Evolutionary conservation across 2,329 filamentous ascomycete species (phyloP), one percentile per base, ranked within the genome.

Genomic region (Pestalotiopsis sp.): DNA sequence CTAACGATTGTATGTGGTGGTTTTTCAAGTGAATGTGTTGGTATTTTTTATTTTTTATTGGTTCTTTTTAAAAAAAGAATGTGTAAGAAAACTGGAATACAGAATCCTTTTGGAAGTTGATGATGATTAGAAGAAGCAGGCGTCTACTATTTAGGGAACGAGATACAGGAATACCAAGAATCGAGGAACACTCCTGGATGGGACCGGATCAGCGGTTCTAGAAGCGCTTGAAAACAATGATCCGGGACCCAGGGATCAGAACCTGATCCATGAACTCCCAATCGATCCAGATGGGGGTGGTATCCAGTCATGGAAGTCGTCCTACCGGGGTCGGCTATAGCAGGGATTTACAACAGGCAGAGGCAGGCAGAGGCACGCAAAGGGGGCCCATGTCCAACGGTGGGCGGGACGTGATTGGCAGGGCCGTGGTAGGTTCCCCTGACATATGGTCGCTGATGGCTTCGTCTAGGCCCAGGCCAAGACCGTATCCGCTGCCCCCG

Each of bases 151-250:
- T 49, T 40, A 61, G n/a, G 31, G 40, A 27, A 38, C 56, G 41
- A 65, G 20, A 65, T 41, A 25, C 58, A 69, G 20, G 45, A 62
- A 58, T 36, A 41, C 23, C 38, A 57, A 66, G 20, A 66, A 38
- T 23, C 27, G 36, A 49, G 31, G 66, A 64, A 61, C 66, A 56
- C 31, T 31, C 62, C 31, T 41, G 67, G 14, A 66, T 31, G n/a
- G 31, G 49, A 57, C 65, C 38, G 58, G 71, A 72, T 73, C 72
- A 71, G 67, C 70, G 7, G 63, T 72, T 73, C 72, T 72, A 72
- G 70, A 73, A 71, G 65, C 68, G 65, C 68, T 68, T 38, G 38
- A 20, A 70, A 69, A 63, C 59, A 31, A 66, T 62, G 60, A 69
- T 71, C 67, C 65, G 71, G 69, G 67, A 65, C 45, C 45, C 69